Base-by-base conservation (phyloP, 129 eudicot species). In the Helichrysum umbraculigerum region DNA sequence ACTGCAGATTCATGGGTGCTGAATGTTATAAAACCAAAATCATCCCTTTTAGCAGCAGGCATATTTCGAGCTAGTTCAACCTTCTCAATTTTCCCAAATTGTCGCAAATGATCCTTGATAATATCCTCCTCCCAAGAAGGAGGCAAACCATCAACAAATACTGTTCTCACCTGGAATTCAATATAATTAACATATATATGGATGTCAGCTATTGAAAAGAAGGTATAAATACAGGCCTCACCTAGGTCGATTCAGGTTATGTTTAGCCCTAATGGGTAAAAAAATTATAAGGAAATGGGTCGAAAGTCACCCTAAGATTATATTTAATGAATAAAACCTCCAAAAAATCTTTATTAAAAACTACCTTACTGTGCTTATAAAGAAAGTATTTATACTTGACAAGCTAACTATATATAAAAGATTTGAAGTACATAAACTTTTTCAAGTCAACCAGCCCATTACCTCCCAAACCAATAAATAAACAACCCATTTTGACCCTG, bases 1-100 rank as follows among this genome's bases (percentile, higher is more conserved):
- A 78, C 86, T 68, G 86, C 86, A 69, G 73, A 37, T 67, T 83
- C 86, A 60, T 83, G 86, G 68, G 86, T 66, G 76, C 8, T 78
- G 76, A 83, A 83, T 52, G 86, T 78, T 69, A 83, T 80, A 70
- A 83, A 83, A 52, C 86, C 86, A 69, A 83, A 83, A 78, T 83
- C 86, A 33, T 78, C 79, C 54, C 86, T 74, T 74, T 83, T 83
- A 61, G 86, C 86, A 83, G 86, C 86, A 68, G 86, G 83, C 86
- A 83, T 83, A 21, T 83, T 83, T 71, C 86, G 66, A 73, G 86
- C 86, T 14, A 83, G 77, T 74, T 83, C 83, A 30, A 83, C 86
- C 28, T 78, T 83, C 71, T 83, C 86, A 20, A 83, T 83, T 70
- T 80, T 83, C 74, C 86, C 86, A 78, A 83, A 83, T 63, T 74